Base-by-base conservation (phyloP, 331 rosid genomes). In the Rosa hybrid region DNA sequence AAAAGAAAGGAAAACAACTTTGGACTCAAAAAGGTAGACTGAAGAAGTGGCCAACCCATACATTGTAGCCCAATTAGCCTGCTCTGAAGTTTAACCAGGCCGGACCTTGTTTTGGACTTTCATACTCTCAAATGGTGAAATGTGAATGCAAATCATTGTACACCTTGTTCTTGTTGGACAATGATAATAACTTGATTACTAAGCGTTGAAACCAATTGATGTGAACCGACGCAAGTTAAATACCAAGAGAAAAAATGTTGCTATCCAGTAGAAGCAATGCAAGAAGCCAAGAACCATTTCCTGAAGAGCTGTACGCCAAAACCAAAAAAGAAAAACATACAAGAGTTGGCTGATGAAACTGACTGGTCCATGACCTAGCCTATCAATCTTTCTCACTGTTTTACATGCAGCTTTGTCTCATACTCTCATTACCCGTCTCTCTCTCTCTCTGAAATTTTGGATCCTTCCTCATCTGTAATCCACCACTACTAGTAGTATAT, bases 361-460 rank as follows among this genome's bases (percentile, higher is more conserved):
- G 69, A 12, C 38, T 27, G 67, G 38, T 23, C 69, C 17, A 27
- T 62, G 68, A 57, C 27, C 30, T n/a, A 59, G 5, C 71, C 17
- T 57, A n/a, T 17, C 48, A 14, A 76, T 20, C 27, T 44, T 1
- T 65, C 39, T 76, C 60, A 6, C 63, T 46, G 60, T 45, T 25
- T 56, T 62, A 62, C 60, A 16, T 27, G 62, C 80, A 48, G 21
- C 80, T 30, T 77, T 64, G 73, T 64, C 62, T 30, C 39, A 34
- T 34, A 34, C 38, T 34, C 38, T 34, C 72, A 45, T 48, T 63
- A 27, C 62, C 72, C 8, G 49, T n/a, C 67, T 8, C 68, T 62
- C 39, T n/a, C n/a, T 57, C 12, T 3, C 38, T 59, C 16, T 59
- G 65, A 14, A 30, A 38, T 16, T 38, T 65, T 65, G 71, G 44